Percentiles rank a stretch among this genome's conserved stretches.
Evolutionary conservation across 306 rosid species (phyloP).

Genomic region (Prunus padus): DNA sequence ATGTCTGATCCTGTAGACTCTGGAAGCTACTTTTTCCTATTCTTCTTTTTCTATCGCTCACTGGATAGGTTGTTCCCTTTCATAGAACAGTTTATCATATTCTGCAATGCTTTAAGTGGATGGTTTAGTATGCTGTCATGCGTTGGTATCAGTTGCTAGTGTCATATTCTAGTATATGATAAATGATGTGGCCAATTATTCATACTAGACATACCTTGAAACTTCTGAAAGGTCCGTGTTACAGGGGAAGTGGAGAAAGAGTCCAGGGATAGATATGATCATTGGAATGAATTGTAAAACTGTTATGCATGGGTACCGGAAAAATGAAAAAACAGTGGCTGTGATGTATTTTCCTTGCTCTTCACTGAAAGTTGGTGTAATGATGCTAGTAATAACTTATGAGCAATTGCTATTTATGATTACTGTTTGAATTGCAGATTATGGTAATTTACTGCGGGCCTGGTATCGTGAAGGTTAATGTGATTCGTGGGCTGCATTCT

Average conservation of each 20-base stretch:
- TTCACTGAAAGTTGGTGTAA: background rate
- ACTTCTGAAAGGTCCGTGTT: background rate
- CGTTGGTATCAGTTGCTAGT: background rate
- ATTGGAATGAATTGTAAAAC: background rate
- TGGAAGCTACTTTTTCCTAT: background rate
- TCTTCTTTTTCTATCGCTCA: background rate
- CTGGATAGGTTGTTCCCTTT: background rate
- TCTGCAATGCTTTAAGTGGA: background rate
- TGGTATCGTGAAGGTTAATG: slow-evolving; percentile 57
- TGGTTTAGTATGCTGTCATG: background rate
- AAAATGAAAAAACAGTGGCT: background rate
- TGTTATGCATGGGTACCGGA: background rate
- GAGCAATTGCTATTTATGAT: slow-evolving; percentile 1
- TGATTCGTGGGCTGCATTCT: slow-evolving; percentile 44
- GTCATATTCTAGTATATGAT: background rate
- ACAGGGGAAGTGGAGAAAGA: background rate
- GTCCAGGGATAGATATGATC: background rate
- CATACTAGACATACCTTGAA: background rate
- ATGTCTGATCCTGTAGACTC: background rate
- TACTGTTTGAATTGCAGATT: slow-evolving; percentile 45
- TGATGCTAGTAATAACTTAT: background rate
- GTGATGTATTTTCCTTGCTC: background rate
- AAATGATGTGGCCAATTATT: background rate
- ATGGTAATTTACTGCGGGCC: slow-evolving; percentile 66
- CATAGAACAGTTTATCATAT: background rate